A percentile compares a stretch with the other conserved stretches of the same genome.
Evolutionary conservation across 2,329 filamentous ascomycete genomes (phyloP).

Genomic region (Diplodia intermedia): DNA sequence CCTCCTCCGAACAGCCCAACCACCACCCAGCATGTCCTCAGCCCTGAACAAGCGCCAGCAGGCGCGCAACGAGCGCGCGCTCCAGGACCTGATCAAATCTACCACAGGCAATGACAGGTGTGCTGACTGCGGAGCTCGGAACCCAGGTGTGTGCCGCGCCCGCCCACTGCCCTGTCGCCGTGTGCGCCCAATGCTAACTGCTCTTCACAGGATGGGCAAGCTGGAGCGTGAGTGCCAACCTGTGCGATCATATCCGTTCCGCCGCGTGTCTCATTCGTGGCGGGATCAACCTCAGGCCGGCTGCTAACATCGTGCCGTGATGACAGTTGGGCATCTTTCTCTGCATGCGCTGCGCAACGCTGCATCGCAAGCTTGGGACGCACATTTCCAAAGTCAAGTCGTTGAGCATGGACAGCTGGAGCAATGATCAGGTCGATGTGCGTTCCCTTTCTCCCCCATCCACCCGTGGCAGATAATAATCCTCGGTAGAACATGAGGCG

Average conservation of each 20-base stretch:
- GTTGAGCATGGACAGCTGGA: conserved; percentile 97
- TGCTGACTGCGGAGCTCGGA: conserved; percentile 89
- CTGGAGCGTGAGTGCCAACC: conserved; percentile 77
- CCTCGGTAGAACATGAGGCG: conserved; percentile 83
- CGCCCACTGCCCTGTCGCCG: conserved; percentile 28
- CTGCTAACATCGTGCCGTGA: conserved; percentile 19
- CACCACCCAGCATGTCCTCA: conserved; percentile 65
- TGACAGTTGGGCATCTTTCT: conserved; percentile 87
- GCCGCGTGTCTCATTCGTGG: background rate
- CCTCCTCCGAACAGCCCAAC: conserved; percentile 27
- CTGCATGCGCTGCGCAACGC: conserved; percentile 94
- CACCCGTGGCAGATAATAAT: conserved; percentile 33
- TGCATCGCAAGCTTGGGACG: conserved; percentile 95
- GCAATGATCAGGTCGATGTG: conserved; percentile 94
- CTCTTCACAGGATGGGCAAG: conserved; percentile 81
- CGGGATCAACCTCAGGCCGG: background rate
- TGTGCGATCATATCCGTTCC: conserved; percentile 11
- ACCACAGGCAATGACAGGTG: conserved; percentile 90
- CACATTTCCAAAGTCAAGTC: conserved; percentile 99
- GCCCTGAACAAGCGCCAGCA: conserved; percentile 94
- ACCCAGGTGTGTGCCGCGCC: conserved; percentile 73
- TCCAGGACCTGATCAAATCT: conserved; percentile 86
- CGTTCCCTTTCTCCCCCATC: conserved; percentile 45
- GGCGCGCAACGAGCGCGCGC: conserved; percentile 89
- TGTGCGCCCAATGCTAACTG: conserved; percentile 22